Evolutionary conservation across 768 basidiomycete genomes (phyloP).

Genomic region (Sarcodon sp.): DNA sequence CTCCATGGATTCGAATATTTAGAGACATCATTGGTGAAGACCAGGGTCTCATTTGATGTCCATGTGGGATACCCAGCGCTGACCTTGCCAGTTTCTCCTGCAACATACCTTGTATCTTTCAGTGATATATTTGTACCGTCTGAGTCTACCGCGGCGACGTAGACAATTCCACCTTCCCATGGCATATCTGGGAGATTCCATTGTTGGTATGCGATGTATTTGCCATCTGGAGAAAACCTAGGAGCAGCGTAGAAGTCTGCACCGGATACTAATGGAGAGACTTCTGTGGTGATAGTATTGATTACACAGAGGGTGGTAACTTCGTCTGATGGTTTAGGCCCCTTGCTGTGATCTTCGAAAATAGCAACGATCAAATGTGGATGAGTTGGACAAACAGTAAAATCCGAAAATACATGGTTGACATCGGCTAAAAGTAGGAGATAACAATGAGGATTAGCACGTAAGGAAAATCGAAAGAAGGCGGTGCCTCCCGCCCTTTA

Average conservation of each 20-base stretch:
- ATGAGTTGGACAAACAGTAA: conserved; percentile 41
- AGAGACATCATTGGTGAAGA: conserved; percentile 53
- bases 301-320: conserved; percentile 47
- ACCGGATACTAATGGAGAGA: conserved; percentile 36
- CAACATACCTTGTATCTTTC: conserved; percentile 28
- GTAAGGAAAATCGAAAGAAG: conserved; percentile 5
- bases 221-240: conserved; percentile 46
- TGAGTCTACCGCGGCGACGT: conserved; percentile 24
- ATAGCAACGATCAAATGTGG: conserved; percentile 45
- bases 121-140: conserved; percentile 16
- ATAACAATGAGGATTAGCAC: background rate
- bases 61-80: conserved; percentile 50
- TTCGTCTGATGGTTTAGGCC: conserved; percentile 32
- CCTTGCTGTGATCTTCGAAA: conserved; percentile 56
- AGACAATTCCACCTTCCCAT: conserved; percentile 52
- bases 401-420: conserved; percentile 49
- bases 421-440: conserved; percentile 23
- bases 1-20: conserved; percentile 62
- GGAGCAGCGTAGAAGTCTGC: conserved; percentile 65
- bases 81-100: conserved; percentile 35
- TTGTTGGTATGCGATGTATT: conserved; percentile 44
- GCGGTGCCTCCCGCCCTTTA: too few relatives aligned
- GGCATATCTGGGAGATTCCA: conserved; percentile 67
- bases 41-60: conserved; percentile 38
- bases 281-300: conserved; percentile 27